Evolutionary conservation across 1,284 basidiomycete genomes (phyloP), one percentile per base, ranked within the genome.

Genomic region (Heterobasidion irregulare): DNA sequence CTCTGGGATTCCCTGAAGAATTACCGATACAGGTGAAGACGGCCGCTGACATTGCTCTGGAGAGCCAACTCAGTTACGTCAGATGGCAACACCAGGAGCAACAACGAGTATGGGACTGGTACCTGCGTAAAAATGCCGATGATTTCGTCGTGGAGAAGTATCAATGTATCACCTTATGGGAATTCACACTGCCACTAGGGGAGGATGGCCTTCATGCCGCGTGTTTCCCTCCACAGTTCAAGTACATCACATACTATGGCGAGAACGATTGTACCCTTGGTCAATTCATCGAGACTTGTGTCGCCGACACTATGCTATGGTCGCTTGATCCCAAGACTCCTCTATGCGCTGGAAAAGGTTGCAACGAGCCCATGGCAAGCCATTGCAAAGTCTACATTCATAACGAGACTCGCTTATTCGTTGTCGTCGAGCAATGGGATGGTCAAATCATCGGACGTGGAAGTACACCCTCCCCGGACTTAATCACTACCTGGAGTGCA

Each of bases 311-410:
- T 1, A 70, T 86, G 8, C 78, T 80, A 15, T 80, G 85, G 55
- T 84, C 84, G 64, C 68, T 85, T 53, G 84, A 89, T 65, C 81
- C 86, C 15, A 87, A 80, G 38, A 61, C 56, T 65, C 83, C 85
- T 1, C 72, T 87, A 34, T 99, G 97, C 65, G 76, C 82, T 1
- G 86, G 86, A 50, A 94, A 92, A 66, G 82, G 81, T 1, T 99
- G 96, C 65, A 86, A 89, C 55, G 82, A 91, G 59, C 83, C 90
- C 19, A 75, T 89, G 52, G 80, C 91, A 18, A 82, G 87, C 5
- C 96, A 99, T 72, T 94, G 89, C 72, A 87, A 83, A 61, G 83
- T 94, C 9, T 94, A 86, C 64, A 86, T 95, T 0, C 96, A 99
- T 69, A 91, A 94, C 63, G 86, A 90, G 60, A 86, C 87, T 1